Base-by-base conservation (phyloP, 2,329 filamentous ascomycete genomes). In the Cladophialophora chaetospira region DNA sequence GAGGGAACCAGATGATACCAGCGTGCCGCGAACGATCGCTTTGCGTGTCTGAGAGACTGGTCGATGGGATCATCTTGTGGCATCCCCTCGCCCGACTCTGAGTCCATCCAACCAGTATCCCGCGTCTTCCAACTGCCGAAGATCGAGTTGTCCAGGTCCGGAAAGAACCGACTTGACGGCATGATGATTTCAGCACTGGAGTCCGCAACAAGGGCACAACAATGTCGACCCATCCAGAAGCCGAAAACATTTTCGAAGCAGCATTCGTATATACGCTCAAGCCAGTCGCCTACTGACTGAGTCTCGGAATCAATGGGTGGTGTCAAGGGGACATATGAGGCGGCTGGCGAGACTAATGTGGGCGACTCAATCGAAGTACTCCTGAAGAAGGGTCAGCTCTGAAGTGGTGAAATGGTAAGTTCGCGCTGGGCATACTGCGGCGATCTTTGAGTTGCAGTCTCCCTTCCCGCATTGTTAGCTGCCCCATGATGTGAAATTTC, bases 231-330 rank as follows among this genome's bases (percentile, higher is more conserved):
- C 65, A 77, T 69, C 73, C 73, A 76, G 0, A 72, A 75, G 1
- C 74, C 74, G 61, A 77, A 76, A 0, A 76, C 67, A 2, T 69
- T 66, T 45, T 76, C 73, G 33, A 76, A 77, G 0, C 71, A 70
- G 38, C 65, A 63, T 26, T 66, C 61, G 56, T 73, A 76, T 8
- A 76, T 67, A 2, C 40, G 55, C 19, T 60, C 61, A 1, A 68
- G 58, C 64, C 66, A 66, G 28, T 59, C 49, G 6, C 50, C 54
- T 3, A 60, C 29, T 11, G 38, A 40, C 6, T 43, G n/a, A n/a
- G 48, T 50, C 26, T 36, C 31, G 6, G 6, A 55, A n/a, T 58
- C 55, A 2, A 51, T 5, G n/a, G 53, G 45, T 8, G 33, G n/a
- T 3, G 43, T 29, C 19, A 51, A 23, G 21, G 48, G 48, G 6